Conservation (phyloP, 225 moss, liverwort and hornwort genomes). For the Physcomitrium patens region DNA sequence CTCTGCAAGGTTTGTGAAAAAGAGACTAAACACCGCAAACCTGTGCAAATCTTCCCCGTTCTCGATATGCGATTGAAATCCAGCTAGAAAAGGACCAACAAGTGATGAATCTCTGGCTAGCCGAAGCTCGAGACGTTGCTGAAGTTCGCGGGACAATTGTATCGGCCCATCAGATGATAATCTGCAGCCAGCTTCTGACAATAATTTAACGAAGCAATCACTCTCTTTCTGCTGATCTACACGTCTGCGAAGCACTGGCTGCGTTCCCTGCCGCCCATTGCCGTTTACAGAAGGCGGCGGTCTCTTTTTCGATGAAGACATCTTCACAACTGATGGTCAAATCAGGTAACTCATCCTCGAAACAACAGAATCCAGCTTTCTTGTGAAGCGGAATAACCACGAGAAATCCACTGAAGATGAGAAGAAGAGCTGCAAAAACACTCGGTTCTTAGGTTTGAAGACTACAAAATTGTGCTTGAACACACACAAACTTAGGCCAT, state of each 20-base stretch:
- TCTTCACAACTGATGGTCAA: constrained; percentile 24
- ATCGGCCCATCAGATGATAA: constrained; percentile 44
- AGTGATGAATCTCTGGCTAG: constrained; percentile 58
- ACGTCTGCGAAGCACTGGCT: constrained; percentile 52
- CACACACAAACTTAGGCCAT: neutral
- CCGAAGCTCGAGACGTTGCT: constrained; percentile 66
- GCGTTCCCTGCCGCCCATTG: constrained; percentile 28
- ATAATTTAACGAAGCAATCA: constrained; percentile 39
- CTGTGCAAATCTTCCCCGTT: constrained; percentile 70
- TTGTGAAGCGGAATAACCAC: neutral
- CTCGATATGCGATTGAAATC: constrained; percentile 58
- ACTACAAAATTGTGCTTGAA: neutral
- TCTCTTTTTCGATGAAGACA: constrained; percentile 56
- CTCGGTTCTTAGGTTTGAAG: neutral
- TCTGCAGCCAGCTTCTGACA: constrained; percentile 55
- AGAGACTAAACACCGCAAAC: constrained; percentile 34
- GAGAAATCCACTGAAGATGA: neutral
- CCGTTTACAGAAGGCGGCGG: constrained; percentile 29
- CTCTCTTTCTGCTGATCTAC: constrained; percentile 44
- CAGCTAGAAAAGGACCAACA: constrained; percentile 60
- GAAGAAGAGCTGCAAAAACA: neutral
- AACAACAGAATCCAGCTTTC: too few species aligned
- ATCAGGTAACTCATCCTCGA: constrained; percentile 10
- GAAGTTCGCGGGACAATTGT: constrained; percentile 53
- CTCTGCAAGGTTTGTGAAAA: neutral